A percentile compares a stretch with the other conserved stretches of the same genome.
Conservation (phyloP, 148 eudicot genomes). For the Rhododendron ovatum region DNA sequence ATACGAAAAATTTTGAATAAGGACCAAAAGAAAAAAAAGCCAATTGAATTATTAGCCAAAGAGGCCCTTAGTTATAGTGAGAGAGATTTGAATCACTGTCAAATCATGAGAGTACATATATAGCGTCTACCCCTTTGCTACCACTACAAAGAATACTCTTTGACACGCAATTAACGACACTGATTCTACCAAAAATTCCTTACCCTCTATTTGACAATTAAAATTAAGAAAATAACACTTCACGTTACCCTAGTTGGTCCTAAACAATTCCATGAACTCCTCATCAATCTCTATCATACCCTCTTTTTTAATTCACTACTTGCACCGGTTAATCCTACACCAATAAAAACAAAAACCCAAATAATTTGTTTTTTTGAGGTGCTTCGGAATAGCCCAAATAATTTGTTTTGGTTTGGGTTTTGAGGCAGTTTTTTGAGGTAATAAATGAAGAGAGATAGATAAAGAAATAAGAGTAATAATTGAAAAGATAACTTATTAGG, state of each 20-base stretch:
- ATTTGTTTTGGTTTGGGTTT: too few species aligned
- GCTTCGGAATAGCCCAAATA: too few species aligned
- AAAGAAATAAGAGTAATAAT: too few species aligned
- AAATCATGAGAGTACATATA: not conserved
- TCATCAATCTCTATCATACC: not conserved
- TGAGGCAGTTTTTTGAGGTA: too few species aligned
- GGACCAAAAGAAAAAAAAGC: too few species aligned
- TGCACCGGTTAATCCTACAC: not conserved
- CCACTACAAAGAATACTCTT: not conserved
- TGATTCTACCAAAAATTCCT: not conserved
- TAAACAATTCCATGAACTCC: not conserved
- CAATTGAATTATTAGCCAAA: too few species aligned
- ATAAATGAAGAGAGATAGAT: too few species aligned
- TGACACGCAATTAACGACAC: conserved; percentile 7
- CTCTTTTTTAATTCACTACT: not conserved
- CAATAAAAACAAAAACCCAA: not conserved
- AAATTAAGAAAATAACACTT: not conserved
- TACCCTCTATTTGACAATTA: not conserved
- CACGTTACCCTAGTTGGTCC: conserved; percentile 4
- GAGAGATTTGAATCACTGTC: too few species aligned
- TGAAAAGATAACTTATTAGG: too few species aligned
- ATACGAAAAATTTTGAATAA: too few species aligned
- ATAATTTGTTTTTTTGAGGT: too few species aligned
- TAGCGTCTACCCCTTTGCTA: not conserved
- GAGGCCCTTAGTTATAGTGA: too few species aligned